Percentiles rank a stretch among this genome's conserved stretches.
Conservation (phyloP, 2,329 filamentous ascomycete genomes). For the Corniculantispora saksenae region DNA sequence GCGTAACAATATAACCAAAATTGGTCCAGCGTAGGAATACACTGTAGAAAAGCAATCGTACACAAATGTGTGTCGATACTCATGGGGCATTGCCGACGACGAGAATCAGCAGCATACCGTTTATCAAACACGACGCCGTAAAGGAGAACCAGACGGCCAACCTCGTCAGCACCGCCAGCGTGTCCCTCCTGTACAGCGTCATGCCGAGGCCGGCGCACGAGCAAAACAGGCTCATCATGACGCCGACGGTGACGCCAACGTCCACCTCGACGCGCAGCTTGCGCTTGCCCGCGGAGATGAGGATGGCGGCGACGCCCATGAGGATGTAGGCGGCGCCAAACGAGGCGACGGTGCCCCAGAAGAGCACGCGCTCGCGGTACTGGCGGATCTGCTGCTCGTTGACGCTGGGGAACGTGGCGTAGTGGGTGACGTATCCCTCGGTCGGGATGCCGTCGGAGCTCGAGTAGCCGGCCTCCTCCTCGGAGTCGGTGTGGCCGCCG, state of each 20-base stretch:
- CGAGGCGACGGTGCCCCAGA: conserved; percentile 52
- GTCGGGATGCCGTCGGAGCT: conserved; percentile 53
- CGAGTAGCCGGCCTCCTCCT: conserved; percentile 52
- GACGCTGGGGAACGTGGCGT: conserved; percentile 54
- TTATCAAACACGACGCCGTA: conserved; percentile 40
- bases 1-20: background rate
- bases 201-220: conserved; percentile 62
- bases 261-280: conserved; percentile 72
- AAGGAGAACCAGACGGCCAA: conserved; percentile 42
- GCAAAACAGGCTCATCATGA: conserved; percentile 65
- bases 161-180: conserved; percentile 44
- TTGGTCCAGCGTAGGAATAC: background rate
- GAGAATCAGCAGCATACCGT: conserved; percentile 45
- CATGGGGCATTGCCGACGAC: conserved; percentile 42
- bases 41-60: background rate
- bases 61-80: conserved; percentile 21
- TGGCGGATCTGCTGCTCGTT: conserved; percentile 50
- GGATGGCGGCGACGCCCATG: conserved; percentile 62
- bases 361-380: conserved; percentile 58
- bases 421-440: conserved; percentile 54
- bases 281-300: conserved; percentile 68
- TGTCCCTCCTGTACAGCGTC: conserved; percentile 54
- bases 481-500: conserved; percentile 39
- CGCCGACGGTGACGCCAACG: conserved; percentile 68
- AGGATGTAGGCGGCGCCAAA: conserved; percentile 64